A percentile compares a stretch with the other conserved stretches of the same genome.
These are phyloP conservation scores for Suillus paluster DNA, from an alignment of 768 basidiomycete genomes.

Conservation along the genomic window DNA sequence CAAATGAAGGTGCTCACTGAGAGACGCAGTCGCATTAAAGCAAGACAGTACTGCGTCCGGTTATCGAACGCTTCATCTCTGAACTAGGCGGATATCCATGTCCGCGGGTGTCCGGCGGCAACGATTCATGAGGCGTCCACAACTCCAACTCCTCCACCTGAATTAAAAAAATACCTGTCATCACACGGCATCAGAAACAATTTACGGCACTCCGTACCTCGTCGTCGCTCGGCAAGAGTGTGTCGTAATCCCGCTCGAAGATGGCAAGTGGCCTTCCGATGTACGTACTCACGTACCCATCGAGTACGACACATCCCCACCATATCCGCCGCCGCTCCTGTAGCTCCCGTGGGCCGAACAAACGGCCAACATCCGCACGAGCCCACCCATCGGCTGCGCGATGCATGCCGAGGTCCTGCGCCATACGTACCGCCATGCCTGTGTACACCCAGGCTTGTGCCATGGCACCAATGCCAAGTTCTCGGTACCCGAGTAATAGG, in stretches of 20 bases:
- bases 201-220: slow-evolving; percentile 47
- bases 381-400: slow-evolving; percentile 81
- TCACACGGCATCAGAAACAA: slow-evolving; percentile 1
- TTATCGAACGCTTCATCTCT: slow-evolving; percentile 33
- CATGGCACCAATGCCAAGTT: slow-evolving; percentile 90
- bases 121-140: slow-evolving; percentile 49
- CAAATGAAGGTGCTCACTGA: slow-evolving; percentile 53
- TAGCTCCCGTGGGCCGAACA: slow-evolving; percentile 67
- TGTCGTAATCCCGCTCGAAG: slow-evolving; percentile 78
- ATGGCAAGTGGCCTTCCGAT: slow-evolving; percentile 81
- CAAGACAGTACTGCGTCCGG: slow-evolving; percentile 67
- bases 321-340: slow-evolving; percentile 76
- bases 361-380: slow-evolving; percentile 53
- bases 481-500: slow-evolving; percentile 80
- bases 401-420: slow-evolving; percentile 86
- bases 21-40: slow-evolving; percentile 72
- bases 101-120: slow-evolving; percentile 35
- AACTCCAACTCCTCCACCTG: slow-evolving; percentile 69
- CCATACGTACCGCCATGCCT: slow-evolving; percentile 93
- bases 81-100: slow-evolving; percentile 28
- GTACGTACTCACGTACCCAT: slow-evolving; percentile 79
- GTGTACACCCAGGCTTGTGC: slow-evolving; percentile 85
- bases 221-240: slow-evolving; percentile 60
- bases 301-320: slow-evolving; percentile 80
- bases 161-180: background rate